Percentiles rank a stretch among this genome's conserved stretches.
These are phyloP conservation scores for Juncus effusus DNA, from an alignment of 176 grass and related monocot genomes.

Conservation along the genomic window DNA sequence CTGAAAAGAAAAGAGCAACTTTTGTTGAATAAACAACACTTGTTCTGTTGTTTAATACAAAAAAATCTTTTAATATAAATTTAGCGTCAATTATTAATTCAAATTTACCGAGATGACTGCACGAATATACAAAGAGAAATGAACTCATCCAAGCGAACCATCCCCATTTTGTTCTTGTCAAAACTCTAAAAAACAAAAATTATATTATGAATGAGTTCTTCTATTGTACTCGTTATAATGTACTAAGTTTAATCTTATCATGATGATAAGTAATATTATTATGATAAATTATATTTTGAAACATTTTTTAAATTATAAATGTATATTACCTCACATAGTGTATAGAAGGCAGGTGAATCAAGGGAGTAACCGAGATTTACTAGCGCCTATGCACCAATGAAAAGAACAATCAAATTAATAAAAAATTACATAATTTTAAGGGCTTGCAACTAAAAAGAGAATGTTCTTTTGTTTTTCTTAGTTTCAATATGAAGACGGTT, in stretches of 20 bases:
- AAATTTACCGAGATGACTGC: constrained; percentile 55
- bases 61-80: background rate
- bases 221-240: constrained; percentile 1
- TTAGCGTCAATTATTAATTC: background rate
- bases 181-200: constrained; percentile 68
- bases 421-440: constrained; percentile 2
- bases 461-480: too few species aligned
- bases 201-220: too few species aligned
- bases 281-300: background rate
- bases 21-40: background rate
- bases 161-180: constrained; percentile 82
- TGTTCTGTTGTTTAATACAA: constrained; percentile 11
- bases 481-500: too few species aligned
- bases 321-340: constrained; percentile 44
- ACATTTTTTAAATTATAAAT: too few species aligned
- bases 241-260: background rate
- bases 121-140: constrained; percentile 84
- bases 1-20: constrained; percentile 26
- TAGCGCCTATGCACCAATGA: constrained; percentile 36
- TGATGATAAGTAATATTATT: background rate
- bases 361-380: constrained; percentile 44
- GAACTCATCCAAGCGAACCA: constrained; percentile 75
- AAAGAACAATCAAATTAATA: constrained; percentile 1
- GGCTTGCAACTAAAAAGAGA: background rate
- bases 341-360: constrained; percentile 49